Conservation (phyloP, 169 alveolate genomes). For the Cryptosporidium sp. region DNA sequence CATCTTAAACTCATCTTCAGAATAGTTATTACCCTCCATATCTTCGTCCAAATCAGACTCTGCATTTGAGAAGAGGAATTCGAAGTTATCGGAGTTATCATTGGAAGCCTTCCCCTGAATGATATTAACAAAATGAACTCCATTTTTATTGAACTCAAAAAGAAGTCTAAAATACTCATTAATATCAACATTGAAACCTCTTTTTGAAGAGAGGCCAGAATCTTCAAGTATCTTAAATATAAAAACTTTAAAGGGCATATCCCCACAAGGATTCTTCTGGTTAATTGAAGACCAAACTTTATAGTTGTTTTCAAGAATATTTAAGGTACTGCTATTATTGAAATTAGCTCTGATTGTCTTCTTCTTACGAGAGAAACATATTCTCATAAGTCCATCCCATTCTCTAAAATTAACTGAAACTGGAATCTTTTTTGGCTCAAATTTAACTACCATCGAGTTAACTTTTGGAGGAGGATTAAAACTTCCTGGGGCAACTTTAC, state of each 20-base stretch:
- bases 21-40: slow-evolving; percentile 9
- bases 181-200: slow-evolving; percentile 89
- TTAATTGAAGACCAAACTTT: slow-evolving; percentile 88
- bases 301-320: slow-evolving; percentile 93
- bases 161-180: slow-evolving; percentile 89
- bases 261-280: slow-evolving; percentile 78
- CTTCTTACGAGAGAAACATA: slow-evolving; percentile 97
- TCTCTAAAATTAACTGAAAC: slow-evolving; percentile 92
- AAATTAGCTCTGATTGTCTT: slow-evolving; percentile 96
- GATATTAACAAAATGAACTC: slow-evolving; percentile 85
- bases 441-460: slow-evolving; percentile 97
- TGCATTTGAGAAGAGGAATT: slow-evolving; percentile 1
- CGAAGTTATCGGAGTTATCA: background rate
- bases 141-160: slow-evolving; percentile 89
- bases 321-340: slow-evolving; percentile 91
- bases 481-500: slow-evolving; percentile 96
- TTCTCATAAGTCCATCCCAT: slow-evolving; percentile 98
- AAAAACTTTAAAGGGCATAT: slow-evolving; percentile 62
- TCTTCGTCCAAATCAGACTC: slow-evolving; percentile 19
- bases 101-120: slow-evolving; percentile 1
- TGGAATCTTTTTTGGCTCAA: slow-evolving; percentile 90
- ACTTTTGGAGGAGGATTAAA: slow-evolving; percentile 99
- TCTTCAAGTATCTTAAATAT: slow-evolving; percentile 80
- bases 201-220: slow-evolving; percentile 81
- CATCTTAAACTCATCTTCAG: background rate